phyloP scores from a whole-genome alignment of 768 basidiomycete species.

The Cystobasidium ongulense region DNA sequence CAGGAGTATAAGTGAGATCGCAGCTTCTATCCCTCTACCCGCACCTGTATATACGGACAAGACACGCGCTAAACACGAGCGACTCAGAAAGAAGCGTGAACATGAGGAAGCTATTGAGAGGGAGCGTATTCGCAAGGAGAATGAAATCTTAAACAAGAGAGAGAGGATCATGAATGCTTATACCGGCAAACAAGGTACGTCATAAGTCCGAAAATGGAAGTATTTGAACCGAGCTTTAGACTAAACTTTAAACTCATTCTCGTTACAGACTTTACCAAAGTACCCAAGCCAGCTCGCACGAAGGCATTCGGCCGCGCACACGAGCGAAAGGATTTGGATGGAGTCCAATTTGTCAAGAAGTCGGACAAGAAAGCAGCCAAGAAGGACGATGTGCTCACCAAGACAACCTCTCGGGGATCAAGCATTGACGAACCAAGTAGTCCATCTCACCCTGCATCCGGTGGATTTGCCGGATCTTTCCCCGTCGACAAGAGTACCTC shows the following conservation, averaged over 20 bases:
- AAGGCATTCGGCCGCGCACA: conserved; percentile 2
- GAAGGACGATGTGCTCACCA: not conserved
- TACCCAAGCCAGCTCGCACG: conserved; percentile 9
- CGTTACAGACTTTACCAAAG: conserved; percentile 19
- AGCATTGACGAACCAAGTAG: not conserved
- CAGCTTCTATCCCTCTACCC: conserved; percentile 6
- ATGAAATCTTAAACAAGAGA: conserved; percentile 3
- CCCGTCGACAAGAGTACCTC: not conserved
- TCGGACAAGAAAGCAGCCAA: conserved; percentile 5
- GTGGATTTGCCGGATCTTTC: not conserved
- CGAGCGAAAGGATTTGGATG: conserved; percentile 7
- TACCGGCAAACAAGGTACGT: conserved; percentile 23
- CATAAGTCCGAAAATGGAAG: too few species aligned
- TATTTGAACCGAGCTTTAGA: too few species aligned
- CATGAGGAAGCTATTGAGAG: conserved; percentile 18
- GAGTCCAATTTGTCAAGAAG: conserved; percentile 9
- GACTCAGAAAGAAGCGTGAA: conserved; percentile 20
- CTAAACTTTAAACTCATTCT: too few species aligned
- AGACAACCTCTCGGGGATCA: not conserved
- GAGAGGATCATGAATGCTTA: conserved; percentile 21
- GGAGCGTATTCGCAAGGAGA: conserved; percentile 10
- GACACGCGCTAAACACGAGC: conserved; percentile 12
- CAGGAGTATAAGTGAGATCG: conserved; percentile 5
- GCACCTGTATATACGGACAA: conserved; percentile 19
- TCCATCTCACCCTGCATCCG: not conserved